Base-by-base conservation (phyloP, 1,284 basidiomycete genomes). In the Tremellales sp. region DNA sequence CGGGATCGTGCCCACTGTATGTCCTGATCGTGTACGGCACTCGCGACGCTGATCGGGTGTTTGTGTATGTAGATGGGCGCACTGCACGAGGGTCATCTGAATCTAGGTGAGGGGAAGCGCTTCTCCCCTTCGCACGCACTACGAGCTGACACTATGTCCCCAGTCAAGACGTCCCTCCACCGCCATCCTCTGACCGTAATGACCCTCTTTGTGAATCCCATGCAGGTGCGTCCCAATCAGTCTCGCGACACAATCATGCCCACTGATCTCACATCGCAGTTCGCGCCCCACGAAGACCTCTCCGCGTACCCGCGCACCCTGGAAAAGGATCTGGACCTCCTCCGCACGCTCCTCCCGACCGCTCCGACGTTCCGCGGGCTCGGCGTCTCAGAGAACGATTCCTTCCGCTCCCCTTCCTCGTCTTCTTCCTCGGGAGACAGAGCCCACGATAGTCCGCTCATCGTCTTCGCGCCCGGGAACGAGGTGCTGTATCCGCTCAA, bases 181-280 rank as follows among this genome's bases (percentile, higher is more conserved):
- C 81, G 85, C 48, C 91, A 93, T 63, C 86, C 93, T 52, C 72
- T 85, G 36, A 97, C 94, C 0, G 83, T 97, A 53, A 77, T 97
- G 51, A 97, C 93, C 12, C 89, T 98, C 58, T 98, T 97, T 70
- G 92, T 97, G 49, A 97, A 98, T 68, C 95, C 95, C 0, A 87
- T 93, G 8, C 93, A 67, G 49, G 66, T 66, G 40, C 46, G 61
- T 34, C 14, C 39, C 9, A 5, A n/a, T 27, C 33, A 21, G 24
- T 45, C 4, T 29, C 22, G 4, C 16, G 29, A 10, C 4, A 18
- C 35, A 16, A 9, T 5, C 21, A 26, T 32, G 41, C 24, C 3
- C 14, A 18, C 42, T 45, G 18, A 39, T 5, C 18, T 31, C 6
- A 19, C 21, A 14, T 16, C n/a, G 13, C 51, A 98, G 74, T 98